Evolutionary conservation across 2,329 filamentous ascomycete genomes (phyloP).

Genomic region (Sarocladium kiliense): DNA sequence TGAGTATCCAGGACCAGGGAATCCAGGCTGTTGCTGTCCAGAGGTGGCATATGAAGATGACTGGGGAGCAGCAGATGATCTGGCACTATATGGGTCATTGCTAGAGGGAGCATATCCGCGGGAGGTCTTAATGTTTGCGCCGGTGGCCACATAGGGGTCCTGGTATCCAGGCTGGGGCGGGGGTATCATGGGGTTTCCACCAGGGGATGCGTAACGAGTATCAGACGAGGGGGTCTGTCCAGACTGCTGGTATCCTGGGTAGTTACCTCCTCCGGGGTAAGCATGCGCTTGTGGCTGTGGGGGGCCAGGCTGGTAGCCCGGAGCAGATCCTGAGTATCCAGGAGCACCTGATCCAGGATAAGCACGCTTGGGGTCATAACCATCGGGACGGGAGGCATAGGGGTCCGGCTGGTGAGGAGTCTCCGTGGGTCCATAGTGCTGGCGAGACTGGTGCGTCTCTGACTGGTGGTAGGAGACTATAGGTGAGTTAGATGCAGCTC

Average conservation of each 20-base stretch:
- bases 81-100: slow-evolving; percentile 25
- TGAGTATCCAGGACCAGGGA: slow-evolving; percentile 22
- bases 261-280: slow-evolving; percentile 20
- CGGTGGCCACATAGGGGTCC: slow-evolving; percentile 29
- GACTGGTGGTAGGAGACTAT: slow-evolving; percentile 54
- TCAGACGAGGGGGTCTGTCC: slow-evolving; percentile 8
- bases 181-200: slow-evolving; percentile 17
- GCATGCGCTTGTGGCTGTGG: slow-evolving; percentile 20
- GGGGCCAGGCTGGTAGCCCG: slow-evolving; percentile 23
- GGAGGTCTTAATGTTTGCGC: slow-evolving; percentile 25
- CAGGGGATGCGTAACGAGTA: slow-evolving; percentile 1
- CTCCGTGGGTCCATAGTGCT: slow-evolving; percentile 42
- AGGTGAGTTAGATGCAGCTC: slow-evolving; percentile 53
- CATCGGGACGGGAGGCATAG: too few species aligned
- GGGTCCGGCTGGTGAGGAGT: slow-evolving; percentile 28
- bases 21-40: slow-evolving; percentile 24
- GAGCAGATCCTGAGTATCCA: slow-evolving; percentile 43
- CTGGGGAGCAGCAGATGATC: slow-evolving; percentile 22
- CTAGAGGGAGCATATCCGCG: slow-evolving; percentile 24
- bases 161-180: slow-evolving; percentile 19
- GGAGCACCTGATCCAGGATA: slow-evolving; percentile 46
- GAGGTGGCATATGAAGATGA: slow-evolving; percentile 28
- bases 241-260: slow-evolving; percentile 18
- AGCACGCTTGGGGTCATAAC: slow-evolving; percentile 31
- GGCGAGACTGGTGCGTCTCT: slow-evolving; percentile 42